Evolutionary conservation across 176 grass and related monocot genomes (phyloP).

Genomic region (Eleusine coracana): DNA sequence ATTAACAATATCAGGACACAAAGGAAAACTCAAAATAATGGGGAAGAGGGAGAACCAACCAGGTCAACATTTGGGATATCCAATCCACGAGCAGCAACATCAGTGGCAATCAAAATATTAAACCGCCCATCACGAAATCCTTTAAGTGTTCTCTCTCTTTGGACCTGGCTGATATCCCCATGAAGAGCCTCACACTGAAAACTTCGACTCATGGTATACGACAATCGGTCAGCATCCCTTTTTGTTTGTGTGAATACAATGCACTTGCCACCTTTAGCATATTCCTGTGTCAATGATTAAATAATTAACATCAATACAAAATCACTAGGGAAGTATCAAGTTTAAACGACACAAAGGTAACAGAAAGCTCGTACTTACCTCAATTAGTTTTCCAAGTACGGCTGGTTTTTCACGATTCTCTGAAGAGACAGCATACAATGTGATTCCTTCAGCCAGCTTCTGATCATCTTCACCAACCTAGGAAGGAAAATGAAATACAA

Average conservation of each 20-base stretch:
- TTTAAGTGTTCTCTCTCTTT: constrained; percentile 83
- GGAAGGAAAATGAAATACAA: neutral
- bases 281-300: constrained; percentile 54
- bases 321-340: neutral
- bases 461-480: constrained; percentile 98
- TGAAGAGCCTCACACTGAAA: constrained; percentile 83
- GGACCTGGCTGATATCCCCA: constrained; percentile 81
- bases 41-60: constrained; percentile 50
- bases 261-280: constrained; percentile 93
- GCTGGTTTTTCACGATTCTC: constrained; percentile 73
- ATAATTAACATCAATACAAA: constrained; percentile 19
- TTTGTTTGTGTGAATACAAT: constrained; percentile 99
- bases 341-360: neutral
- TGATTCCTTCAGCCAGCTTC: constrained; percentile 95
- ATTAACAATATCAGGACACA: neutral
- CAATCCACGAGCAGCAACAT: constrained; percentile 94
- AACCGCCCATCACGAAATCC: constrained; percentile 86
- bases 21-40: constrained; percentile 8
- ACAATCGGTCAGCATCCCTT: constrained; percentile 73
- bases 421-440: constrained; percentile 58
- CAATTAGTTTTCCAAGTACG: constrained; percentile 77
- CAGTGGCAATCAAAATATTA: constrained; percentile 88
- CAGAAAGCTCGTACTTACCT: constrained; percentile 42
- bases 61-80: constrained; percentile 99
- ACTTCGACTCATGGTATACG: constrained; percentile 67